phyloP scores from a whole-genome alignment of 305 asterid species.

The Solanum hybrid region DNA sequence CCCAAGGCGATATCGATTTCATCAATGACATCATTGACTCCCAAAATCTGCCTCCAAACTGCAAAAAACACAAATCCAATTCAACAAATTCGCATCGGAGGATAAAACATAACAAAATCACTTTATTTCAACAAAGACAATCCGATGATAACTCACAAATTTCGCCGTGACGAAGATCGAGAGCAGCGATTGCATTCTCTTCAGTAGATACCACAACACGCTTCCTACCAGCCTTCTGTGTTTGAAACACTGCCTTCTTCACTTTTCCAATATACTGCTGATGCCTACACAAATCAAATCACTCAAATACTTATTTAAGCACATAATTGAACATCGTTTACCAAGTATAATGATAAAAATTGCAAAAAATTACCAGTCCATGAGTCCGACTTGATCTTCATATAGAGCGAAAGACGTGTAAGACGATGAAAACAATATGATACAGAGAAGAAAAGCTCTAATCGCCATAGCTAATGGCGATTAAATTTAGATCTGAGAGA shows the following conservation, averaged over 20 bases:
- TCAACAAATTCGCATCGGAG: background rate
- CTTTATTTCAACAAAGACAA: background rate
- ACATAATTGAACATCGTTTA: background rate
- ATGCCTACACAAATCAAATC: slow-evolving; percentile 41
- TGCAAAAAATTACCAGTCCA: slow-evolving; percentile 56
- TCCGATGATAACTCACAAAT: slow-evolving; percentile 45
- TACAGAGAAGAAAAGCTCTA: slow-evolving; percentile 13
- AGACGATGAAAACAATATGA: slow-evolving; percentile 24
- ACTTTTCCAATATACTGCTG: slow-evolving; percentile 95
- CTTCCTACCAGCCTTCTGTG: slow-evolving; percentile 88
- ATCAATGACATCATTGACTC: slow-evolving; percentile 61
- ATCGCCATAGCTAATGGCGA: slow-evolving; percentile 39
- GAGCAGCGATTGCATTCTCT: slow-evolving; percentile 88
- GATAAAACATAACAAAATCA: background rate
- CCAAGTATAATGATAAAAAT: background rate
- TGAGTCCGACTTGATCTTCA: slow-evolving; percentile 92
- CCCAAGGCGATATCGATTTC: slow-evolving; percentile 73
- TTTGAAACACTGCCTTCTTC: slow-evolving; percentile 90
- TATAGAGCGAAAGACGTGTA: slow-evolving; percentile 40
- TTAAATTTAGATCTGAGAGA: slow-evolving; percentile 4
- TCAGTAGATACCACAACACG: slow-evolving; percentile 90
- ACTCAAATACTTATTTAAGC: slow-evolving; percentile 16
- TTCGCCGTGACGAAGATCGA: slow-evolving; percentile 97
- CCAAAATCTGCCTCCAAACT: slow-evolving; percentile 98
- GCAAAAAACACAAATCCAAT: slow-evolving; percentile 15